These are phyloP conservation scores for Waltergamsia citrina DNA, from an alignment of 2,329 filamentous ascomycete species.

Conservation along the genomic window DNA sequence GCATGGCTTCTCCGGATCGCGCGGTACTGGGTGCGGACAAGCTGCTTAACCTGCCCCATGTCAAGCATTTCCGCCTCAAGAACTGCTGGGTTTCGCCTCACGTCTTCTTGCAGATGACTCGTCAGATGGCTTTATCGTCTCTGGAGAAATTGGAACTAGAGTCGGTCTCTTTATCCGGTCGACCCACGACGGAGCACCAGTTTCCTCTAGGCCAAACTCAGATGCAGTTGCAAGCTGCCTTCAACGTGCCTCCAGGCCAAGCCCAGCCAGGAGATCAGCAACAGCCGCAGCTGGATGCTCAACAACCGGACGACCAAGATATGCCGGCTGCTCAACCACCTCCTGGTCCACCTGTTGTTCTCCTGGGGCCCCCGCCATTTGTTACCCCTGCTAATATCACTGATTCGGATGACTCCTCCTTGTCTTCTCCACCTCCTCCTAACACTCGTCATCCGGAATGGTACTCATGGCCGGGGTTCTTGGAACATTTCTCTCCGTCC, in stretches of 20 bases:
- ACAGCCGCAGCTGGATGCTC: no score
- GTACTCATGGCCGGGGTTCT: constrained; percentile 27
- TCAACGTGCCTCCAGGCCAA: constrained; percentile 1
- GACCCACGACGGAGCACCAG: constrained; percentile 16
- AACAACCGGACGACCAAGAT: no score
- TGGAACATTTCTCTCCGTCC: constrained; percentile 30
- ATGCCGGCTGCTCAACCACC: no score
- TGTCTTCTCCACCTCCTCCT: background rate
- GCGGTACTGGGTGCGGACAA: constrained; percentile 20
- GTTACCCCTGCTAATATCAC: no score
- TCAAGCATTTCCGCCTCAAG: constrained; percentile 51
- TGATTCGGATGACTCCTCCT: no score
- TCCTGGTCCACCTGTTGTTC: no score
- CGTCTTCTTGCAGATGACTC: constrained; percentile 42
- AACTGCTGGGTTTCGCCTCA: constrained; percentile 61
- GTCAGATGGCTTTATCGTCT: constrained; percentile 31
- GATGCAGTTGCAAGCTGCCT: background rate
- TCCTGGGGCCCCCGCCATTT: no score
- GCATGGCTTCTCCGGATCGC: constrained; percentile 18
- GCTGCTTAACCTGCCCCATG: constrained; percentile 42
- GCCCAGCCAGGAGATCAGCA: background rate
- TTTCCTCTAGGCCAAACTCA: constrained; percentile 5
- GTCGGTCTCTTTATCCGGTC: constrained; percentile 54
- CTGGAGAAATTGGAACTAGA: constrained; percentile 49
- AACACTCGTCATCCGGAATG: background rate